Conservation (phyloP, 139 green algal species). For the Tetraselmis chui region DNA sequence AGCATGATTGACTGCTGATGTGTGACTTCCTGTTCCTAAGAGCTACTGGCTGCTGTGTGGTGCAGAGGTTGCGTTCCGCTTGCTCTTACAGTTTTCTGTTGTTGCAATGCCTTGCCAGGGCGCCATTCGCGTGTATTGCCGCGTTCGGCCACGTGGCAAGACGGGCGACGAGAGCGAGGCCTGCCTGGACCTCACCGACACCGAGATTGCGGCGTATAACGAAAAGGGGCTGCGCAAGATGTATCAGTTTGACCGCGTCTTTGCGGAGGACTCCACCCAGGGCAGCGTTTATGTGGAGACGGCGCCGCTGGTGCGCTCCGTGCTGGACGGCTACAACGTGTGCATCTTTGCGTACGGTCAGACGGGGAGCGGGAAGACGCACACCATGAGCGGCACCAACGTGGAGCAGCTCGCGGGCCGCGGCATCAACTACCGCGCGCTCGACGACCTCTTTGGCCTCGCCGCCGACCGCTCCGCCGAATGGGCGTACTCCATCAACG, state of each 20-base stretch:
- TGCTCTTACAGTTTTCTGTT: too few relatives aligned
- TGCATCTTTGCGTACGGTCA: conserved; percentile 83
- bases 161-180: conserved; percentile 49
- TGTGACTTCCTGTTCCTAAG: too few relatives aligned
- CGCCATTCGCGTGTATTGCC: conserved; percentile 82
- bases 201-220: conserved; percentile 31
- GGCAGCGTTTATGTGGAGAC: conserved; percentile 78
- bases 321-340: conserved; percentile 89
- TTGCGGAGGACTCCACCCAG: conserved; percentile 61
- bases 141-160: conserved; percentile 55
- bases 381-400: conserved; percentile 77
- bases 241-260: conserved; percentile 70
- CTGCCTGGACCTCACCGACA: conserved; percentile 30
- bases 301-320: conserved; percentile 73
- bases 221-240: conserved; percentile 9
- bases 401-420: conserved; percentile 41
- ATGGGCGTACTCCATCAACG: conserved; percentile 61
- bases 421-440: conserved; percentile 84
- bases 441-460: conserved; percentile 84
- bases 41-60: too few relatives aligned
- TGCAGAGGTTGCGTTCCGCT: too few relatives aligned
- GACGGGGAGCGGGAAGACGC: conserved; percentile 77
- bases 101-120: too few relatives aligned
- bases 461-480: conserved; percentile 48
- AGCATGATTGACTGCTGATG: too few relatives aligned